Conservation (phyloP, 1,139 yeast genomes). For the Geotrichum klebahnii region DNA sequence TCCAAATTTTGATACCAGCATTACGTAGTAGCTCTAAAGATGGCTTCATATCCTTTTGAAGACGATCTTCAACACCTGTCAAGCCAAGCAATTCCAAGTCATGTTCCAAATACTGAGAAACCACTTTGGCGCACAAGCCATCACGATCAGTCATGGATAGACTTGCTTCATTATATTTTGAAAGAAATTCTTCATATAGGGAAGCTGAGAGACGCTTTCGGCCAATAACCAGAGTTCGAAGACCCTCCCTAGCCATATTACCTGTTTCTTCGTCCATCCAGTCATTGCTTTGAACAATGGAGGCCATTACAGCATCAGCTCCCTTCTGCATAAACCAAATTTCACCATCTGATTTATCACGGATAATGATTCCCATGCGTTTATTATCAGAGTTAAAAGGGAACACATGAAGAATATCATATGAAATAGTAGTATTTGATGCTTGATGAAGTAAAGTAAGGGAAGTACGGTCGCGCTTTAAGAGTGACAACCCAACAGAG, state of each 20-base stretch:
- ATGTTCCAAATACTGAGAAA: constrained; percentile 67
- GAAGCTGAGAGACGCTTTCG: constrained; percentile 60
- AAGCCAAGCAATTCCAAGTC: constrained; percentile 84
- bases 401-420: constrained; percentile 73
- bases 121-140: constrained; percentile 60
- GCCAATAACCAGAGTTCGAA: constrained; percentile 89
- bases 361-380: constrained; percentile 88
- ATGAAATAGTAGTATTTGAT: constrained; percentile 52
- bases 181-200: constrained; percentile 58
- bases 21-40: constrained; percentile 88
- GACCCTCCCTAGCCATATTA: constrained; percentile 97
- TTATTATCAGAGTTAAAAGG: constrained; percentile 95
- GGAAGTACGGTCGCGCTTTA: constrained; percentile 74
- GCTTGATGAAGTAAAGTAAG: constrained; percentile 63
- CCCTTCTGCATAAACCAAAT: constrained; percentile 88
- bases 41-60: constrained; percentile 85
- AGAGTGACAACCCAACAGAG: constrained; percentile 71
- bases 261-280: constrained; percentile 98
- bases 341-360: constrained; percentile 60
- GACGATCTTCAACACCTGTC: constrained; percentile 95
- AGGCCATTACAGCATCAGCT: constrained; percentile 93
- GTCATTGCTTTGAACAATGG: constrained; percentile 76
- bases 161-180: constrained; percentile 66
- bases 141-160: constrained; percentile 79
- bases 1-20: constrained; percentile 97